Evolutionary conservation across 305 asterid species (phyloP), one percentile per base, ranked within the genome.

Genomic region (Rubia tinctorum): DNA sequence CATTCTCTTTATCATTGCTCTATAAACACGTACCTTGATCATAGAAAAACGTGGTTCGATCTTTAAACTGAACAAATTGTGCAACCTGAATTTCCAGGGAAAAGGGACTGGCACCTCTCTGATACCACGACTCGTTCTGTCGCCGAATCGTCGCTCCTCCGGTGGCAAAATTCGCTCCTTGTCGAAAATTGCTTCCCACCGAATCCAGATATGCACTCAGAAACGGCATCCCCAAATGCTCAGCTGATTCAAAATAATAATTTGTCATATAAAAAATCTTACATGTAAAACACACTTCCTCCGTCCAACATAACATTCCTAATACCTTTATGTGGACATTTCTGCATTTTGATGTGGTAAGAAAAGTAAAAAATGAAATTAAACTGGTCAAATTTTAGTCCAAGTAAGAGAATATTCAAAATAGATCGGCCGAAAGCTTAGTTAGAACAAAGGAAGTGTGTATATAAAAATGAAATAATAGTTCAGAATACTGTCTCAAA

Each of bases 201-300:
- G 96, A 78, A 82, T 93, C 96, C 87, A 91, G 77, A 76, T 91
- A 91, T 4, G 98, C 78, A 71, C 92, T 87, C 84, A 88, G 55
- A 72, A 75, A 80, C 1, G 96, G 96, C 44, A 90, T n/a, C 49
- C 92, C 88, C 70, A 93, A 34, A 49, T 82, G 80, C 0, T 77
- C 88, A 68, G 93, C 97, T 85, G 34, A 30, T 64, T 79, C 73
- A 15, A 49, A 56, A 56, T 56, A 0, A n/a, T 43, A n/a, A 13
- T 5, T 11, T n/a, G n/a, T n/a, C n/a, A n/a, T n/a, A n/a, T n/a
- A n/a, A n/a, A n/a, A 30, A 30, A 1, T 30, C 34, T 1, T 30
- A 30, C 3, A 30, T 30, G 2, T 30, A 30, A 30, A 30, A 30
- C 34, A 30, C 34, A 3, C 34, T 30, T 30, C 34, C 34, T 30